Conservation (phyloP, 495 filamentous ascomycete genomes). For the Evernia prunastri region DNA sequence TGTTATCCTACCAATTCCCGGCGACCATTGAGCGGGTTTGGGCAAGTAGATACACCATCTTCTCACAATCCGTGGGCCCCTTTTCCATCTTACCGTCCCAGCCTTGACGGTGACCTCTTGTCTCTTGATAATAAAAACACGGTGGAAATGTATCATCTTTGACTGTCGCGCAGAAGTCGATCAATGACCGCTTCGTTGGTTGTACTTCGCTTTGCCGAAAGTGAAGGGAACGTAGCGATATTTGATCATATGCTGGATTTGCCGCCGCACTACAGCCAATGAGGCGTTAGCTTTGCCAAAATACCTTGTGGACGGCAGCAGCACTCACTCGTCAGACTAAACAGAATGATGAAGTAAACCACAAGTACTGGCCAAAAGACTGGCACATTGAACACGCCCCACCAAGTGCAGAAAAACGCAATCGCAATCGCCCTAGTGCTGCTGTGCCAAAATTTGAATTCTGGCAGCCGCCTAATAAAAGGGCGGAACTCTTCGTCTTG, state of each 20-base stretch:
- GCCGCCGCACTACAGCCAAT: slow-evolving; percentile 68
- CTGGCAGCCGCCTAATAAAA: slow-evolving; percentile 89
- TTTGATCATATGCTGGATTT: slow-evolving; percentile 99
- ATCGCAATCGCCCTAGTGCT: slow-evolving; percentile 83
- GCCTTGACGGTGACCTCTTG: neutral
- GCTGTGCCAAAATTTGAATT: slow-evolving; percentile 99
- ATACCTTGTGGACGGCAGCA: neutral
- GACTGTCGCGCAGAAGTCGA: neutral
- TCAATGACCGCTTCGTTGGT: slow-evolving; percentile 32
- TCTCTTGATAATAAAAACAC: slow-evolving; percentile 3
- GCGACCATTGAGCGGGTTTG: neutral
- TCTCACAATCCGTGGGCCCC: neutral
- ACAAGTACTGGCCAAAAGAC: slow-evolving; percentile 99
- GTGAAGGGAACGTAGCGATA: slow-evolving; percentile 97
- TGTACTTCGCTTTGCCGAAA: slow-evolving; percentile 83
- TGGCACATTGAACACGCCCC: slow-evolving; percentile 86
- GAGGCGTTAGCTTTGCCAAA: slow-evolving; percentile 1
- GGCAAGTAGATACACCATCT: neutral
- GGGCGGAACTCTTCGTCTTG: slow-evolving; percentile 95
- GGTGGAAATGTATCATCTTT: slow-evolving; percentile 2
- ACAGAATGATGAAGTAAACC: slow-evolving; percentile 96
- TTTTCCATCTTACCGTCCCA: neutral
- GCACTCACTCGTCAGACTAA: slow-evolving; percentile 80
- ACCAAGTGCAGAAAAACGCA: slow-evolving; percentile 85
- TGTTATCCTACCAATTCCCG: neutral